Percentiles rank a stretch among this genome's conserved stretches.
Conservation (phyloP, 768 basidiomycete species). For the Lentinus tigrinus region DNA sequence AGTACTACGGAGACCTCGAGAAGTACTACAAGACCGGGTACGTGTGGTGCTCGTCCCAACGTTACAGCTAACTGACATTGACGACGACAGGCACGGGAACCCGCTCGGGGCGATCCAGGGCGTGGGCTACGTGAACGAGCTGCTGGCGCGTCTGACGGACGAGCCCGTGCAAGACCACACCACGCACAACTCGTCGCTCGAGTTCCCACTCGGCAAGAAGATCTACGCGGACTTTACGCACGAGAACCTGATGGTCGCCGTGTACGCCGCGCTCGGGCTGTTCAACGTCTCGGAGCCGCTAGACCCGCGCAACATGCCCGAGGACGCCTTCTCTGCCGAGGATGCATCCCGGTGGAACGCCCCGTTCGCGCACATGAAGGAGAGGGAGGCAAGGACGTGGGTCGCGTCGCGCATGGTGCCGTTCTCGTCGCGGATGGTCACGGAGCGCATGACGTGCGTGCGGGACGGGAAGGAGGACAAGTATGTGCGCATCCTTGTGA, state of each 20-base stretch:
- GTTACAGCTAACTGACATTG: conserved; percentile 22
- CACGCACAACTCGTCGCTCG: conserved; percentile 75
- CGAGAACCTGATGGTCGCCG: conserved; percentile 82
- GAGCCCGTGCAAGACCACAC: conserved; percentile 64
- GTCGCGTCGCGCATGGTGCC: conserved; percentile 62
- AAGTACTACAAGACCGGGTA: conserved; percentile 81
- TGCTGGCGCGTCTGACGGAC: conserved; percentile 76
- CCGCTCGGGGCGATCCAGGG: conserved; percentile 74
- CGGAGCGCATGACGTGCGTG: conserved; percentile 62
- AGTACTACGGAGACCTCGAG: conserved; percentile 69
- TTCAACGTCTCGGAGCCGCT: conserved; percentile 25
- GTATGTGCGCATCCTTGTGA: conserved; percentile 74
- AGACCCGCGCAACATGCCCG: conserved; percentile 7
- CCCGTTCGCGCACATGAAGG: background rate
- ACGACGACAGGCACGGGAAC: conserved; percentile 60
- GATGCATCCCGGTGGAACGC: background rate
- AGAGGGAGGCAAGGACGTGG: conserved; percentile 39
- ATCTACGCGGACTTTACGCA: conserved; percentile 80
- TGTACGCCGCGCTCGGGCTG: conserved; percentile 60
- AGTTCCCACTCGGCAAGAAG: conserved; percentile 69
- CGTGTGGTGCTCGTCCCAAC: conserved; percentile 17
- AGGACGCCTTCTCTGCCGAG: background rate
- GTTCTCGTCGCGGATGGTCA: conserved; percentile 71
- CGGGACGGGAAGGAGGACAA: conserved; percentile 12
- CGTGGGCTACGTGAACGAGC: conserved; percentile 85